Evolutionary conservation across 768 basidiomycete species (phyloP), one percentile per base, ranked within the genome.

Genomic region (Termitomyces sp.): DNA sequence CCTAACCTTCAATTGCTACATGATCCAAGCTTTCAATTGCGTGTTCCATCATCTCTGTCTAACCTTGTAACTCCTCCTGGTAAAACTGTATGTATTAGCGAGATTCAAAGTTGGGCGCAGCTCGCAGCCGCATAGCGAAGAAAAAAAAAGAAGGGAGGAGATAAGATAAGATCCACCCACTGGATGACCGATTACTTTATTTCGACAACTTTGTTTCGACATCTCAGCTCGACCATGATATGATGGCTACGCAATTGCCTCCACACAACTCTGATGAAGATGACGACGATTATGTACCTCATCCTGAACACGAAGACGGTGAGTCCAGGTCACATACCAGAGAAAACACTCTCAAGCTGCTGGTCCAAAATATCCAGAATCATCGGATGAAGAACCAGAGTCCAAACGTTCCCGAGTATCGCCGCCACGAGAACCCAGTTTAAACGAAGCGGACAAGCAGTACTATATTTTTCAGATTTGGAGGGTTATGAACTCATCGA

Each of bases 221-320:
- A 10, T 20, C 10, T 9, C 3, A 30, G 8, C 50, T 2, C 8
- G 20, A 20, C 14, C 48, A 61, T 26, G 33, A 64, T 64, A 61
- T 44, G 38, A 64, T 66, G 58, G 59, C 64, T 10, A 56, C 61
- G 28, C 52, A 46, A 33, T 47, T 47, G 8, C 50, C 35, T 43
- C 20, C 38, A 20, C 40, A 47, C 33, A 68, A 78, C 57, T 82
- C 82, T 3, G 87, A 88, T 65, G 86, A 84, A 26, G 87, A 87
- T 65, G 82, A 86, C 60, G 87, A 88, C 64, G 89, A 91, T 69
- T 91, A 88, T 57, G 75, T 85, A 18, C 89, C 88, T 20, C 74
- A 77, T 23, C 72, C 66, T 28, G 73, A 54, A 41, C 38, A 3
- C 14, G 52, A 79, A n/a, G 72, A 72, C 62, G 75, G 74, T 81